Evolutionary conservation across 2,329 filamentous ascomycete genomes (phyloP), one percentile per base, ranked within the genome.

Genomic region (Cytospora piceae): DNA sequence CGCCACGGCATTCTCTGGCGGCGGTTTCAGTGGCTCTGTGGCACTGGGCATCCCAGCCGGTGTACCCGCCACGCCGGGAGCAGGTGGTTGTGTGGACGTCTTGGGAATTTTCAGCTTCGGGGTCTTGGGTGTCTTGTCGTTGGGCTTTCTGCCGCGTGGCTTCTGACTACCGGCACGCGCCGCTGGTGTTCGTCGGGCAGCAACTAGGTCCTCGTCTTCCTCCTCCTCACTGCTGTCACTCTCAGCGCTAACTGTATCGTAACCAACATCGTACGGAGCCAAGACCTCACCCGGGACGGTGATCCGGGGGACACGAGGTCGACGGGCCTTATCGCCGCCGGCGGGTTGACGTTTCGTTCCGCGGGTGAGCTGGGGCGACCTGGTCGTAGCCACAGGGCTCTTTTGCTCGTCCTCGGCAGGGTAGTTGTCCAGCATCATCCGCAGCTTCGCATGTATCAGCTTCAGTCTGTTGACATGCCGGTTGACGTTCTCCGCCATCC

Each of bases 231-330:
- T 84, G 49, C 81, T 80, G 24, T 85, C 84, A 69, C 80, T 83
- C 17, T 81, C 81, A 27, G 83, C 84, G 56, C 78, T 84, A 66
- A 82, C 86, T 0, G 81, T 79, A 60, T 88, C 85, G 73, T 87
- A 88, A 66, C 88, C 85, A 29, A 89, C 76, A 63, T 90, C 87
- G 71, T 88, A 89, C 0, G 87, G 87, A 1, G 87, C 86, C 56
- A 89, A 78, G 11, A 90, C 87, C 73, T 90, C 87, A 54, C 87
- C 87, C 1, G 87, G 87, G 14, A 90, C 86, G 1, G 86, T 89
- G 55, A 90, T 88, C 52, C 84, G 80, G 7, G 87, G 85, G 5
- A 83, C 80, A 39, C 75, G 76, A 17, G 77, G 82, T 22, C 80
- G 78, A 37, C 78, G 80, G 37, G 79, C 75, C 71, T 78, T 84